Evolutionary conservation across 441 rosid genomes (phyloP).

Genomic region (Caryocar brasiliense): DNA sequence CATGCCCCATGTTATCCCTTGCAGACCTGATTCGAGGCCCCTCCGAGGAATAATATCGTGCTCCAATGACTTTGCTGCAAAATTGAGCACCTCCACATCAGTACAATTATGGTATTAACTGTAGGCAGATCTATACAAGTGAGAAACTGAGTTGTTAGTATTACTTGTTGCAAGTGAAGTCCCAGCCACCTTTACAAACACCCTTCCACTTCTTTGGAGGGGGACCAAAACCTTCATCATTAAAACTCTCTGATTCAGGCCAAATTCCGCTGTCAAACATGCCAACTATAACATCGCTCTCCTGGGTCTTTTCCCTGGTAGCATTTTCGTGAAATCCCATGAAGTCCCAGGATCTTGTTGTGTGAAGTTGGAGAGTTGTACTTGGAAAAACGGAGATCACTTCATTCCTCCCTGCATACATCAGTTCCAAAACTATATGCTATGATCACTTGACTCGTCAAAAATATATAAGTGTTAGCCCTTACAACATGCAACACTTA

Average conservation of each 20-base stretch:
- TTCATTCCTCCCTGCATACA: conserved; percentile 23
- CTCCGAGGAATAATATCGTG: conserved; percentile 4
- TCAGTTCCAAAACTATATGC: neutral
- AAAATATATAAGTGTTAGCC: too few species aligned
- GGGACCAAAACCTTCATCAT: conserved; percentile 39
- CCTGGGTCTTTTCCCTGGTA: neutral
- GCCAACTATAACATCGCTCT: conserved; percentile 31
- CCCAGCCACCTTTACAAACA: conserved; percentile 27
- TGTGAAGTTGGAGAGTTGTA: conserved; percentile 25
- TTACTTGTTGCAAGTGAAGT: conserved; percentile 59
- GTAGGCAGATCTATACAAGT: neutral
- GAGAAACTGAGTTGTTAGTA: neutral
- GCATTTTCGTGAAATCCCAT: conserved; percentile 23
- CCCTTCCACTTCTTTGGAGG: conserved; percentile 57
- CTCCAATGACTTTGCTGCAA: conserved; percentile 25
- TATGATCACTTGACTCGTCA: neutral
- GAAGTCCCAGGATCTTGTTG: conserved; percentile 52
- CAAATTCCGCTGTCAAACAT: conserved; percentile 31
- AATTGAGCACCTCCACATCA: neutral
- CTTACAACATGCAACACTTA: conserved; percentile 3
- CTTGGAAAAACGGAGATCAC: conserved; percentile 47
- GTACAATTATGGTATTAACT: too few species aligned
- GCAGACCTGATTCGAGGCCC: conserved; percentile 1
- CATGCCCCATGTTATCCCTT: conserved; percentile 23
- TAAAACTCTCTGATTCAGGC: conserved; percentile 36